Conservation (phyloP, 2,329 filamentous ascomycete species). For the Cladobotryum mycophilum region DNA sequence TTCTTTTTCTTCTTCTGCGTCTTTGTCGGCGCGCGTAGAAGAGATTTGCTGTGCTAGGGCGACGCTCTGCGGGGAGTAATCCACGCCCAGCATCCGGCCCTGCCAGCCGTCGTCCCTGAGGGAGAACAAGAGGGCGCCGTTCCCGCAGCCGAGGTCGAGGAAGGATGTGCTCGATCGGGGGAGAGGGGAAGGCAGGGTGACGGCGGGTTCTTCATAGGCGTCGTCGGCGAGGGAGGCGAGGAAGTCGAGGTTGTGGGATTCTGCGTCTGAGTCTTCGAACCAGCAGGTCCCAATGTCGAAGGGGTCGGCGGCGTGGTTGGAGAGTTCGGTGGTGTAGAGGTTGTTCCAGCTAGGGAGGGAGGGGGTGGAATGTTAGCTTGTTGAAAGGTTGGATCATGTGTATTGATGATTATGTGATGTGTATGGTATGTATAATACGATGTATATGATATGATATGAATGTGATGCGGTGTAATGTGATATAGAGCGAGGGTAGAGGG, state of each 20-base stretch:
- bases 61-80: constrained; percentile 75
- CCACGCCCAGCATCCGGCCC: constrained; percentile 74
- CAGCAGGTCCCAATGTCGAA: constrained; percentile 83
- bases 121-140: constrained; percentile 85
- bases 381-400: background rate
- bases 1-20: too few species aligned
- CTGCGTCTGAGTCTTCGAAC: constrained; percentile 91
- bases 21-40: constrained; percentile 14
- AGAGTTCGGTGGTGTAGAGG: constrained; percentile 64
- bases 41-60: constrained; percentile 64
- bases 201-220: constrained; percentile 13
- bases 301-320: constrained; percentile 65
- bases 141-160: constrained; percentile 88
- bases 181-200: constrained; percentile 15
- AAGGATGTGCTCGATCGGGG: constrained; percentile 46
- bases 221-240: constrained; percentile 40
- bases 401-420: background rate
- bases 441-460: too few species aligned
- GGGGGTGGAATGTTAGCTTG: too few species aligned
- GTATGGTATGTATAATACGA: background rate
- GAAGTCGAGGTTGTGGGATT: constrained; percentile 69
- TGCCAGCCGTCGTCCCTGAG: constrained; percentile 59
- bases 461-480: too few species aligned
- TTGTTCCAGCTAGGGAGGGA: constrained; percentile 61
- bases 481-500: background rate